Base-by-base conservation (phyloP, 2,329 filamentous ascomycete genomes). In the Geoglossum cookeanum region DNA sequence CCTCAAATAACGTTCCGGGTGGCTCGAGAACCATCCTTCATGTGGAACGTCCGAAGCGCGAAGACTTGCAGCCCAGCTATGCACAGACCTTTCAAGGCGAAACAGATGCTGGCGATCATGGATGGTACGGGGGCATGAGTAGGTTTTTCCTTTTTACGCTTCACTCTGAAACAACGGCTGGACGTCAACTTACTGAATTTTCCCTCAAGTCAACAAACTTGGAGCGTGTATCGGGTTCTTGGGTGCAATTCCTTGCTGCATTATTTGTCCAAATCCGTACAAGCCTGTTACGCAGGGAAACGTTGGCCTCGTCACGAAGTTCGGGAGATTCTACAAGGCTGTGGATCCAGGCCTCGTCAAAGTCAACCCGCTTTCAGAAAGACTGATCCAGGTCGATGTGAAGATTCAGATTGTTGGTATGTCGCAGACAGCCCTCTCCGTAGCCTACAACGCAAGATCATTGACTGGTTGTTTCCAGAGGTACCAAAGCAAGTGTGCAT, bases 401-500 rank as follows among this genome's bases (percentile, higher is more conserved):
- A 98, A 97, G 81, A 96, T 97, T 64, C 92, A 98, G 74, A 96
- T 95, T 62, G 88, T 94, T 69, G 77, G 73, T 75, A 71, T 58
- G 73, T 70, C 60, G 22, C 44, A 39, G 37, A 8, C 30, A 17
- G 6, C 29, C 17, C 17, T 5, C 55, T 7, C 35, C 4, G 3
- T 7, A 22, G 17, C 39, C 48, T 32, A 49, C 8, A 29, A n/a
- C 29, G 45, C 8, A 22, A 42, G 13, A 17, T 11, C 4, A 48
- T 42, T 56, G 15, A 51, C 9, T 17, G 47, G 48, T 32, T 15
- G 15, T 55, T 58, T 11, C 17, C 8, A 71, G 85, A 98, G 75
- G 92, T 98, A 29, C 91, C 91, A 17, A 83, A 90, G 72, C 92
- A 98, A 72, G 82, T 91, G 61, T 97, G 92, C 77, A 98, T 98